Percentiles rank a stretch among this genome's conserved stretches.
Conservation (phyloP, 331 rosid species). For the Malus hybrid region DNA sequence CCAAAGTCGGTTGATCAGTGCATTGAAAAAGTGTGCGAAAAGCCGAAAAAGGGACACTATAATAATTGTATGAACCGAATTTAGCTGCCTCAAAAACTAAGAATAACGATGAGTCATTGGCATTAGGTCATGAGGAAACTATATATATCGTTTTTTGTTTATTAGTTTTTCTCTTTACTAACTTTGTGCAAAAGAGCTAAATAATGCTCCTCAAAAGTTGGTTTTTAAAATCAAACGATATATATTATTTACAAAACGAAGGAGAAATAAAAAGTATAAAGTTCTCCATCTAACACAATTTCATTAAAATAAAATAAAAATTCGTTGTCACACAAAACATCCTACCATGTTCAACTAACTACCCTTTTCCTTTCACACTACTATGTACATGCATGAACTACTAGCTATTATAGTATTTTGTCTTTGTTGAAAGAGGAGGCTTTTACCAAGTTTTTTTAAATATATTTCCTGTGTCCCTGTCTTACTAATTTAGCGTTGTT, state of each 20-base stretch:
- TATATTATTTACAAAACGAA: no score
- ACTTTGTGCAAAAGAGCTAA: not conserved
- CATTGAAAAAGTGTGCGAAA: not conserved
- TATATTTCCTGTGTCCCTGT: no score
- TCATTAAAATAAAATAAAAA: not conserved
- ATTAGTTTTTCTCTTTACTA: not conserved
- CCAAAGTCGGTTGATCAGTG: not conserved
- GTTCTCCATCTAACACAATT: not conserved
- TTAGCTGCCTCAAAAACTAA: not conserved
- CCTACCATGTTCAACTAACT: not conserved
- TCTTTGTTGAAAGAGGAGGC: not conserved
- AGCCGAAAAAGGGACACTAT: not conserved
- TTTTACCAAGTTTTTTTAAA: no score
- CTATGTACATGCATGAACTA: not conserved
- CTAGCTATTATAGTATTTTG: not conserved
- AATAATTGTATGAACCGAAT: not conserved
- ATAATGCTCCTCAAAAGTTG: not conserved
- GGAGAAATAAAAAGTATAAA: not conserved
- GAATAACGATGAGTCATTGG: not conserved
- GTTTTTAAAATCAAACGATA: not conserved
- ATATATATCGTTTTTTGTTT: not conserved
- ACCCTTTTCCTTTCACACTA: not conserved
- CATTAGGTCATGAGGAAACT: not conserved
- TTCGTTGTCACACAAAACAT: not conserved
- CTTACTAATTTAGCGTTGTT: no score